A percentile compares a stretch with the other conserved stretches of the same genome.
Conservation (phyloP, 129 eudicot species). For the Apium graveolens region DNA sequence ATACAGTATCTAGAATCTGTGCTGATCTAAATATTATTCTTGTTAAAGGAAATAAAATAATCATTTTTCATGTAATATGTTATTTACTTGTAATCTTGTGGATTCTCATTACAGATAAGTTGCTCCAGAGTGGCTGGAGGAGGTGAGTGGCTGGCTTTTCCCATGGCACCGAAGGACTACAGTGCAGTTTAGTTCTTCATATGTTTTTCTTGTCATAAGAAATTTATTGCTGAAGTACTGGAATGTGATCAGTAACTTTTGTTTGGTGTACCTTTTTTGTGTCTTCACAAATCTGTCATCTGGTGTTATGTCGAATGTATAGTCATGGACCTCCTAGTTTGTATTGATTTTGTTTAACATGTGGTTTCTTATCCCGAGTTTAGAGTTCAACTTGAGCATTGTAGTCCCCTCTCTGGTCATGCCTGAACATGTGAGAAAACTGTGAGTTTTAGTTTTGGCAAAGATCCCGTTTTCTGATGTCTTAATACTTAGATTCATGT, state of each 20-base stretch:
- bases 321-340: slow-evolving; percentile 32
- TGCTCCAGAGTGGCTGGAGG: slow-evolving; percentile 62
- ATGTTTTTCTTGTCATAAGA: slow-evolving; percentile 26
- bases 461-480: not conserved
- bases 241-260: slow-evolving; percentile 27
- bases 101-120: slow-evolving; percentile 44
- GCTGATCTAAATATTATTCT: not conserved
- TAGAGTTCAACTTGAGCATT: slow-evolving; percentile 22
- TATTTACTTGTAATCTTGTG: slow-evolving; percentile 2
- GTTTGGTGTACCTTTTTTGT: slow-evolving; percentile 27
- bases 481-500: not conserved
- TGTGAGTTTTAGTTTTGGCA: not conserved
- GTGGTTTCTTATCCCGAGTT: not conserved
- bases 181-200: slow-evolving; percentile 13
- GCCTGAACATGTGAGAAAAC: slow-evolving; percentile 7
- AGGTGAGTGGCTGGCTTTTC: slow-evolving; percentile 37
- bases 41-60: not conserved
- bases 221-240: slow-evolving; percentile 23
- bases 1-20: not conserved
- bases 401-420: slow-evolving; percentile 9
- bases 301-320: slow-evolving; percentile 41
- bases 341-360: slow-evolving; percentile 25
- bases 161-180: slow-evolving; percentile 1
- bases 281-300: slow-evolving; percentile 8
- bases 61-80: not conserved